Evolutionary conservation across 148 eudicot species (phyloP), one percentile per base, ranked within the genome.

Genomic region (Oxyria digyna): DNA sequence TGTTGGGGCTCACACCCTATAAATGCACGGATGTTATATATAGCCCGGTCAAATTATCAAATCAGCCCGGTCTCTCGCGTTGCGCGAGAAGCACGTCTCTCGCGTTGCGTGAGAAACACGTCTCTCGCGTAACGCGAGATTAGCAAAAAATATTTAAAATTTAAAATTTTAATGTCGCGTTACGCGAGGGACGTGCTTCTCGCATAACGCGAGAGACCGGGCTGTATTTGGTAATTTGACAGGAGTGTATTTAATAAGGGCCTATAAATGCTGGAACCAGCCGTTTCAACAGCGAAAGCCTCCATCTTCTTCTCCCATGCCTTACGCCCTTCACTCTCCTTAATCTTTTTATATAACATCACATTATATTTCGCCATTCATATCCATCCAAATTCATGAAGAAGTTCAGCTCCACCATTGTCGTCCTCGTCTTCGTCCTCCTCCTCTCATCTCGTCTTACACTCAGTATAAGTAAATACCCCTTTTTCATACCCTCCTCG

Each of bases 251-350:
- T n/a, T n/a, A n/a, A n/a, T n/a, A n/a, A n/a, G n/a, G n/a, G n/a
- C n/a, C 15, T 9, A 26, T 50, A 50, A 50, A 50, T 35, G 38
- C 6, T 35, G 38, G 4, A 29, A 24, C 62, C 62, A 54, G 62
- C 62, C 62, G 62, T 54, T 54, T 54, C 32, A 54, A 54, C 10
- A 24, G 62, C 62, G 62, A 54, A 54, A 54, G 62, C 62, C 18
- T 18, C 52, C 15, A 10, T 10, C 62, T 21, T 9, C 59, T 9
- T 52, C 59, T 3, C 4, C 21, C 31, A 0, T 50, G n/a, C 48
- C 0, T 43, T 43, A 14, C 15, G 4, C 18, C 13, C 15, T 43
- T 13, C 17, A 43, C 49, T 17, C 37, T 33, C 2, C 46, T 42
- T 42, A 12, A 42, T 6, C 38, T 26, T 21, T 24, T 31, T 54